Evolutionary conservation across 495 filamentous ascomycete genomes (phyloP).

Genomic region (Thozetella sp.): DNA sequence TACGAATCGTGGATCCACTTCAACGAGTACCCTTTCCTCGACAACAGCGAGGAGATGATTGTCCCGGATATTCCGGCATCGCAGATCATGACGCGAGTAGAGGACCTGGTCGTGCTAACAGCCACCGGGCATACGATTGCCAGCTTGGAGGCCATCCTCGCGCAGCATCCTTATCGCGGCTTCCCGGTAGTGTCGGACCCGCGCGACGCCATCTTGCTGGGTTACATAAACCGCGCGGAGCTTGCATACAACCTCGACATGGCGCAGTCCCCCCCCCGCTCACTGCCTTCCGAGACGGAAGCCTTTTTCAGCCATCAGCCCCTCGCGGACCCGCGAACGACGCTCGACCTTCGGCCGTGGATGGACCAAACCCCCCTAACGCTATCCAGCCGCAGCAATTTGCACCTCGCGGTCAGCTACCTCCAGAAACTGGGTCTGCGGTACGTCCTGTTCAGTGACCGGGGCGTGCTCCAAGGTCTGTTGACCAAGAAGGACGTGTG

Average conservation of each 20-base stretch:
- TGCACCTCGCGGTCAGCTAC: constrained; percentile 83
- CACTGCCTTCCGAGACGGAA: constrained; percentile 70
- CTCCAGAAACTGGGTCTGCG: constrained; percentile 92
- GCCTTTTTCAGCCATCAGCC: constrained; percentile 83
- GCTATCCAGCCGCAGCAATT: constrained; percentile 69
- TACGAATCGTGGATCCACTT: constrained; percentile 98
- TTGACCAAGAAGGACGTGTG: constrained; percentile 99
- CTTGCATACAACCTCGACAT: constrained; percentile 76
- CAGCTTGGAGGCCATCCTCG: constrained; percentile 68
- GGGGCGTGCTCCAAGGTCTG: constrained; percentile 79
- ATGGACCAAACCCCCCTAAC: constrained; percentile 99
- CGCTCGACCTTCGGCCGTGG: constrained; percentile 89
- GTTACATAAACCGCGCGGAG: constrained; percentile 94
- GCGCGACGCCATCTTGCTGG: constrained; percentile 73
- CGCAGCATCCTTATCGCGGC: constrained; percentile 78
- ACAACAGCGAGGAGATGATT: constrained; percentile 84
- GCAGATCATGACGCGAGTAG: constrained; percentile 88
- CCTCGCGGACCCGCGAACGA: constrained; percentile 74
- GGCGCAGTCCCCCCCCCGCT: constrained; percentile 53
- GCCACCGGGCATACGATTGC: constrained; percentile 86
- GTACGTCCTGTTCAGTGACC: constrained; percentile 85
- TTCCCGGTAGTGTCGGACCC: constrained; percentile 88
- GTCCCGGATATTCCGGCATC: constrained; percentile 81
- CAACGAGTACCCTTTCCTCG: constrained; percentile 94
- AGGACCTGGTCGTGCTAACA: constrained; percentile 86